These are phyloP conservation scores for Nicotiana knightiana DNA, from an alignment of 257 asterid species.

Conservation along the genomic window DNA sequence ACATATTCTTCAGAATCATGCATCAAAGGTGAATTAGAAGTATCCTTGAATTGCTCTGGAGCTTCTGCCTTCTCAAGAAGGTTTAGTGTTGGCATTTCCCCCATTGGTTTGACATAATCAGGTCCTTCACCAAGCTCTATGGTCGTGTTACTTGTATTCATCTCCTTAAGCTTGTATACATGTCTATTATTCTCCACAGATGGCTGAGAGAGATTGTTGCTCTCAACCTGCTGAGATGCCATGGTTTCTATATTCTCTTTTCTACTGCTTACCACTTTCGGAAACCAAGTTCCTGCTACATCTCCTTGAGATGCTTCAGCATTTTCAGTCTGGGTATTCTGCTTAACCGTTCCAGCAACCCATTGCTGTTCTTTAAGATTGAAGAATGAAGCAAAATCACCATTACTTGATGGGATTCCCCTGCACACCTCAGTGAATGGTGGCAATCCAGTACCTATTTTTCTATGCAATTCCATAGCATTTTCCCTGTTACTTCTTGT, in stretches of 20 bases:
- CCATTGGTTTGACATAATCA: conserved; percentile 8
- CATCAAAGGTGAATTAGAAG: conserved; percentile 10
- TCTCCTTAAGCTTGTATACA: conserved; percentile 13
- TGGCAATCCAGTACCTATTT: conserved; percentile 19
- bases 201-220: conserved; percentile 15
- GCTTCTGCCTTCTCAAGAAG: conserved; percentile 22
- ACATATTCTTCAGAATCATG: conserved; percentile 16
- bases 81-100: conserved; percentile 14
- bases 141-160: conserved; percentile 17
- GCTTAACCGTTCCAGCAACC: conserved; percentile 17
- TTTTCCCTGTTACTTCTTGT: conserved; percentile 22
- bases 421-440: conserved; percentile 22
- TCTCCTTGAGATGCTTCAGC: conserved; percentile 35
- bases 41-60: conserved; percentile 20
- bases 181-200: conserved; percentile 17
- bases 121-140: conserved; percentile 17
- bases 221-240: conserved; percentile 37
- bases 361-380: conserved; percentile 19
- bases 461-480: conserved; percentile 24
- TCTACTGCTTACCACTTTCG: conserved; percentile 28
- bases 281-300: conserved; percentile 24
- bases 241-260: conserved; percentile 29
- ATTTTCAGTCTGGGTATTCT: conserved; percentile 21
- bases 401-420: conserved; percentile 10
- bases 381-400: conserved; percentile 26